Base-by-base conservation (phyloP, 2,329 filamentous ascomycete species). In the Cladobotryum protrusum region DNA sequence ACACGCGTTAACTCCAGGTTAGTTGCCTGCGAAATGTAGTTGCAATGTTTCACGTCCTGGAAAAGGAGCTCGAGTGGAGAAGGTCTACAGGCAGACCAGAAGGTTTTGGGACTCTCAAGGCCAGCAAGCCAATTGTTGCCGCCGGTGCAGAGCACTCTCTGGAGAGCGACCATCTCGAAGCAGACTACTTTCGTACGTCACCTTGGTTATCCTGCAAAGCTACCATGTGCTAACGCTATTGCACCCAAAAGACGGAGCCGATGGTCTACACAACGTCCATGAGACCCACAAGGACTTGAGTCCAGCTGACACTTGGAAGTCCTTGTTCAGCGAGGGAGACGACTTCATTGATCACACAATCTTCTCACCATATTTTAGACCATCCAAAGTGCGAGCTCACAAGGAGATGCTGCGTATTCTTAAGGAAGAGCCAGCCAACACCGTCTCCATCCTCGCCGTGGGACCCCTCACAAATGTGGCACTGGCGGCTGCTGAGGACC, bases 381-480 rank as follows among this genome's bases (percentile, higher is more conserved):
- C 91, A 0, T 95, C 89, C 15, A 82, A 83, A 59, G 70, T 73
- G 5, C 82, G 82, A 1, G 83, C 91, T 1, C 85, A 95, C 67
- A 79, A 87, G 66, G 90, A 96, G 69, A 97, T 99, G 45, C 79
- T 99, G n/a, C 83, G 87, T 20, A 75, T 96, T 43, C 78, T 99
- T 17, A 78, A 77, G 49, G 87, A 93, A 60, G 90, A 93, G 62
- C 89, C 91, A 7, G 77, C 78, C 5, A 83, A 90, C 62, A 93
- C 87, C 1, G 83, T 99, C 59, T 91, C 87, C n/a, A 87, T 99
- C 63, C 82, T 96, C 35, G 88, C 88, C 19, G 77, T 97, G 44
- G 93, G 93, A 0, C 93, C 93, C 1, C 73, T 97, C 58, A 97
- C 93, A n/a, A 99, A 96, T 64, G 72, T 96, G 29, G 93, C 93